Percentiles rank a stretch among this genome's conserved stretches.
Conservation (phyloP, 805 yeast species). For the Teunomyces stri region DNA sequence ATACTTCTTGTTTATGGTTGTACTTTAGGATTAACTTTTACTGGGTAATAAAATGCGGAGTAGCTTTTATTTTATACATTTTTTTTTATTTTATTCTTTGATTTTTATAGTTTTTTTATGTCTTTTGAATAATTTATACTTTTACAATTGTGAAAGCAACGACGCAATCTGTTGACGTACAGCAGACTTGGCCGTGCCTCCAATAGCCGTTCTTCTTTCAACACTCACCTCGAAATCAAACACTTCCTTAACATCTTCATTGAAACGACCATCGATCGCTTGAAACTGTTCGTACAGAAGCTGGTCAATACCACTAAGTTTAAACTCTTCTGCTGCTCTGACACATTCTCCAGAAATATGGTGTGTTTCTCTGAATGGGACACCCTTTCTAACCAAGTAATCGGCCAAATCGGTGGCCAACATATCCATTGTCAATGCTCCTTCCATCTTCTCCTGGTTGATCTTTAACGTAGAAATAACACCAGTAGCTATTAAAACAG, state of each 20-base stretch:
- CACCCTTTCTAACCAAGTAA: slow-evolving; percentile 95
- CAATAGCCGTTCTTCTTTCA: slow-evolving; percentile 94
- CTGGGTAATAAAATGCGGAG: background rate
- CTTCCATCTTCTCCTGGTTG: slow-evolving; percentile 72
- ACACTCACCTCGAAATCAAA: slow-evolving; percentile 92
- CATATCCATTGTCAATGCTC: slow-evolving; percentile 97
- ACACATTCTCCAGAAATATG: slow-evolving; percentile 99
- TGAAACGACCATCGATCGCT: slow-evolving; percentile 76
- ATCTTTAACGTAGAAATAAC: slow-evolving; percentile 84
- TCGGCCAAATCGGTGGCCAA: slow-evolving; percentile 98
- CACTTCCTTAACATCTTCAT: slow-evolving; percentile 74
- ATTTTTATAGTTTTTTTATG: background rate
- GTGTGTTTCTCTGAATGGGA: slow-evolving; percentile 98
- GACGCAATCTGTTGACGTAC: slow-evolving; percentile 67
- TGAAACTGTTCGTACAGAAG: slow-evolving; percentile 75
- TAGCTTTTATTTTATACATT: background rate
- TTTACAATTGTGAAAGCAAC: slow-evolving; percentile 18
- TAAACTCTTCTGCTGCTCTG: slow-evolving; percentile 76
- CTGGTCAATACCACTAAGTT: slow-evolving; percentile 81
- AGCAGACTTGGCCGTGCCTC: slow-evolving; percentile 94
- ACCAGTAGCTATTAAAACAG: slow-evolving; percentile 92
- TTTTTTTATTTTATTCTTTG: background rate
- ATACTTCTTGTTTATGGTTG: background rate
- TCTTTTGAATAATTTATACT: background rate
- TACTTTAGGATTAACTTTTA: background rate